Conservation (phyloP, 768 basidiomycete genomes). For the Leccinum rimulosum region DNA sequence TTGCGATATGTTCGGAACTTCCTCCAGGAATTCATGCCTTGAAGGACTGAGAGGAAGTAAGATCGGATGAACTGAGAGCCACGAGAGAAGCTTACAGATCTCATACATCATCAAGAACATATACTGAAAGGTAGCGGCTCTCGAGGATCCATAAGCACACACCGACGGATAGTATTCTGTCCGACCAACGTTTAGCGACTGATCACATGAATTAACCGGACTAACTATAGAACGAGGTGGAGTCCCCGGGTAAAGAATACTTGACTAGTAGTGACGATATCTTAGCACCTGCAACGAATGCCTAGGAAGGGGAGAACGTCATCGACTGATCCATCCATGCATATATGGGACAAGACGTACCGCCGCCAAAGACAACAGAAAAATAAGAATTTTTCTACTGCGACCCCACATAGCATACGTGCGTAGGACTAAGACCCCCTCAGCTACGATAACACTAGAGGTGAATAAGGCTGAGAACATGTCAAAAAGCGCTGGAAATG, state of each 20-base stretch:
- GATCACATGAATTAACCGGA: not conserved
- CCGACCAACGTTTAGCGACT: not conserved
- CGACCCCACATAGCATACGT: constrained; percentile 28
- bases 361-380: constrained; percentile 20
- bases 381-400: constrained; percentile 11
- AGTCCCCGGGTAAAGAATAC: constrained; percentile 16
- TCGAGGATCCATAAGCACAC: constrained; percentile 17
- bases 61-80: not conserved
- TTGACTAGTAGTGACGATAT: constrained; percentile 4
- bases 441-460: constrained; percentile 14
- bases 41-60: constrained; percentile 19
- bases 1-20: constrained; percentile 24
- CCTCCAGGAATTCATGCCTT: constrained; percentile 24
- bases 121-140: constrained; percentile 13
- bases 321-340: not conserved
- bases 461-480: constrained; percentile 12
- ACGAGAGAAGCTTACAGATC: constrained; percentile 13
- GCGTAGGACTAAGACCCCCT: constrained; percentile 25
- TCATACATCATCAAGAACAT: constrained; percentile 19
- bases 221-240: constrained; percentile 20
- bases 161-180: constrained; percentile 22
- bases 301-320: constrained; percentile 1
- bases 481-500: not conserved
- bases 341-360: constrained; percentile 5
- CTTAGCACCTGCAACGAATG: constrained; percentile 17